Conservation (phyloP, 2,329 filamentous ascomycete genomes). For the Claviceps lovelessii region DNA sequence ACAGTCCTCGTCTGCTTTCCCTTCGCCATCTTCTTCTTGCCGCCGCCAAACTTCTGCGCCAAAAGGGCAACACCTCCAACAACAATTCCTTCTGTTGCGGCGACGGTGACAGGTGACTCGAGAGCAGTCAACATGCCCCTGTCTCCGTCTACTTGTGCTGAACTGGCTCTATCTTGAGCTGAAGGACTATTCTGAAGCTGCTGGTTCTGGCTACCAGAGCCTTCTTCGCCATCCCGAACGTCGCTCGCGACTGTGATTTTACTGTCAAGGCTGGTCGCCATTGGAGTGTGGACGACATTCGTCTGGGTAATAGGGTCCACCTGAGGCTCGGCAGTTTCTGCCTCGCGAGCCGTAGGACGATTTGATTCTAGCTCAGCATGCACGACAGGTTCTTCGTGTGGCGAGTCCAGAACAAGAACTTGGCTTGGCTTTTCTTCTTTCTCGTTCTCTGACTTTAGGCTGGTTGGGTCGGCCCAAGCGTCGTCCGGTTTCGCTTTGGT, state of each 20-base stretch:
- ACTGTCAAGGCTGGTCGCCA: neutral
- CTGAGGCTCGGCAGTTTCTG: conserved; percentile 1
- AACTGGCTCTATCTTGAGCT: neutral
- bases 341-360: neutral
- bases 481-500: conserved; percentile 15
- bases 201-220: neutral
- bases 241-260: neutral
- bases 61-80: conserved; percentile 20
- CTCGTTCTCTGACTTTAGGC: conserved; percentile 16
- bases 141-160: neutral
- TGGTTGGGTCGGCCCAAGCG: neutral
- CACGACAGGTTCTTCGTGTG: neutral
- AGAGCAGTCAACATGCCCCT: conserved; percentile 7
- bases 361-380: neutral
- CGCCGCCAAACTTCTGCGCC: conserved; percentile 21
- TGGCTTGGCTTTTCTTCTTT: conserved; percentile 15
- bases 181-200: neutral
- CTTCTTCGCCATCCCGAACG: neutral
- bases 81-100: conserved; percentile 5
- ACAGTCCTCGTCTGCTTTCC: conserved; percentile 21
- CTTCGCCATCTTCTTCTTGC: conserved; percentile 10
- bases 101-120: conserved; percentile 14
- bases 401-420: conserved; percentile 2
- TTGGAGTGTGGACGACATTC: neutral
- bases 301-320: conserved; percentile 1